Evolutionary conservation across 2,329 filamentous ascomycete species (phyloP).

Genomic region (Huntiella abstrusa): DNA sequence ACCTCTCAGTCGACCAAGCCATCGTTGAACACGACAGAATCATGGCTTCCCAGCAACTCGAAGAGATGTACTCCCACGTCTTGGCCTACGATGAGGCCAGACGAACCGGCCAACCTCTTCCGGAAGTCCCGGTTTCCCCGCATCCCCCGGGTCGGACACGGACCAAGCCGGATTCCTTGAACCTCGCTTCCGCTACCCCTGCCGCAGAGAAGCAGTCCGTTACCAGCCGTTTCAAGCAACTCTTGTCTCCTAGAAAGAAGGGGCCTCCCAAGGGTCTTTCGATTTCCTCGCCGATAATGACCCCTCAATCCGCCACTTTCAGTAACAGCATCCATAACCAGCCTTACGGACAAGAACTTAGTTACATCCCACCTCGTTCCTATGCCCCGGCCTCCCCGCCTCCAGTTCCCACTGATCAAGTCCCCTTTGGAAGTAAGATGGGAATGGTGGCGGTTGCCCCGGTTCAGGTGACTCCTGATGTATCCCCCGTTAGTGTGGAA

Average conservation of each 20-base stretch:
- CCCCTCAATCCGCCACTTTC: slow-evolving; percentile 41
- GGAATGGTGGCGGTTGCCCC: background rate
- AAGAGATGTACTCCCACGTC: slow-evolving; percentile 78
- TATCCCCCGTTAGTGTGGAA: slow-evolving; percentile 27
- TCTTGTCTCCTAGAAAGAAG: slow-evolving; percentile 38
- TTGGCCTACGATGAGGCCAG: slow-evolving; percentile 71
- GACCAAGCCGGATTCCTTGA: slow-evolving; percentile 31
- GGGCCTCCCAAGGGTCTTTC: slow-evolving; percentile 27
- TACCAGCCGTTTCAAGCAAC: slow-evolving; percentile 37
- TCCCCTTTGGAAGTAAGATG: slow-evolving; percentile 15
- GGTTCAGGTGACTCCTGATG: slow-evolving; percentile 23
- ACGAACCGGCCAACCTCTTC: slow-evolving; percentile 27
- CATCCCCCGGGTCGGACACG: slow-evolving; percentile 23
- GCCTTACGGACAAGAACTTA: slow-evolving; percentile 37
- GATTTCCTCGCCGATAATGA: slow-evolving; percentile 49
- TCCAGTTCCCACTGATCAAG: slow-evolving; percentile 18
- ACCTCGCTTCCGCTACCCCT: slow-evolving; percentile 24
- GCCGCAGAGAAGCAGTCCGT: slow-evolving; percentile 31
- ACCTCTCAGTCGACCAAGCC: slow-evolving; percentile 55
- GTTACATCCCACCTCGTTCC: slow-evolving; percentile 35
- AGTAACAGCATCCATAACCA: slow-evolving; percentile 16
- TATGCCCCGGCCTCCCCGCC: slow-evolving; percentile 40
- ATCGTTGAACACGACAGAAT: slow-evolving; percentile 56
- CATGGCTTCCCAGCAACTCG: slow-evolving; percentile 65
- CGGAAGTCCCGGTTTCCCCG: slow-evolving; percentile 8